Percentiles rank a stretch among this genome's conserved stretches.
phyloP scores from a whole-genome alignment of 768 basidiomycete genomes.

The Trametes villosa region DNA sequence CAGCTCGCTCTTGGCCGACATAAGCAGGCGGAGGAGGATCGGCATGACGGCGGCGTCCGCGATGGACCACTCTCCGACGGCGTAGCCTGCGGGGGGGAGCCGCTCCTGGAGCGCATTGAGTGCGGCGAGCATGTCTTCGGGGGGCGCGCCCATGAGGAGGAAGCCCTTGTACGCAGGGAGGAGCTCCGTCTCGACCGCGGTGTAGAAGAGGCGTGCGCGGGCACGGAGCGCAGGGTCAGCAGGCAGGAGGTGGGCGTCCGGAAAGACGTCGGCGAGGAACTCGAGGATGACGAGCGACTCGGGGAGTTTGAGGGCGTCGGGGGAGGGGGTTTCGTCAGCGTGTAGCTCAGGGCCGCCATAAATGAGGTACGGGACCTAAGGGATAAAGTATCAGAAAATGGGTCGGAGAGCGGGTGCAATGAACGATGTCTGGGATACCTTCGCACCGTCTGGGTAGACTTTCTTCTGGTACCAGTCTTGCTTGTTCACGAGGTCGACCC shows the following conservation, averaged over 20 bases:
- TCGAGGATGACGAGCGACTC: conserved; percentile 68
- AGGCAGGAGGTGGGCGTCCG: conserved; percentile 52
- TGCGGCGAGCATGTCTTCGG: conserved; percentile 45
- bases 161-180: conserved; percentile 42
- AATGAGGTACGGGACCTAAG: conserved; percentile 60
- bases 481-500: conserved; percentile 66
- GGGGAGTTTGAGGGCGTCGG: conserved; percentile 59
- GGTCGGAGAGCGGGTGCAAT: not conserved
- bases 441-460: conserved; percentile 65
- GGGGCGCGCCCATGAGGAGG: conserved; percentile 39
- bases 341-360: conserved; percentile 63
- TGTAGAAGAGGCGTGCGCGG: conserved; percentile 62
- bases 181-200: conserved; percentile 51
- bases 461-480: conserved; percentile 69
- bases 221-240: conserved; percentile 59
- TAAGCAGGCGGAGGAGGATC: conserved; percentile 56
- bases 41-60: conserved; percentile 66
- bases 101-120: conserved; percentile 54
- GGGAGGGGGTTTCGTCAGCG: conserved; percentile 55
- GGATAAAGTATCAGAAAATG: conserved; percentile 29
- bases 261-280: conserved; percentile 64
- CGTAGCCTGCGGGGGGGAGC: conserved; percentile 54
- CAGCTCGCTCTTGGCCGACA: conserved; percentile 51
- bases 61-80: conserved; percentile 50
- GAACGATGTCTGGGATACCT: not conserved